Base-by-base conservation (phyloP, 2,329 filamentous ascomycete genomes). In the Fusarium sp. region DNA sequence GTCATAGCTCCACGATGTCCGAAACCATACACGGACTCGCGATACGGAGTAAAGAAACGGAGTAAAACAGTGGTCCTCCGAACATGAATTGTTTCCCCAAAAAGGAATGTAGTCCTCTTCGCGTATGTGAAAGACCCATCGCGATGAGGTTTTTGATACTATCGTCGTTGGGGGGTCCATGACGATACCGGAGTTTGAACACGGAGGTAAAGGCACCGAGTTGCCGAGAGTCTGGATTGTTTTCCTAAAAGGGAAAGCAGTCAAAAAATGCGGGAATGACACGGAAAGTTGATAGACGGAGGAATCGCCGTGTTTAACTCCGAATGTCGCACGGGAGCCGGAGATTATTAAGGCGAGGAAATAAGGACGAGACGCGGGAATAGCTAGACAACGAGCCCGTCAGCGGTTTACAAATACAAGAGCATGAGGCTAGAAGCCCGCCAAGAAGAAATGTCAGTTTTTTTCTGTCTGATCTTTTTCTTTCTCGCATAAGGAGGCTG, bases 191-290 rank as follows among this genome's bases (percentile, higher is more conserved):
- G 51, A 55, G 42, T 31, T 16, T 40, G 20, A 54, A 54, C 11
- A 58, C 55, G 66, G 67, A 25, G 29, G 42, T 59, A 69, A 67
- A 36, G 42, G 10, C 20, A 9, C 14, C 14, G 42, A 27, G 8
- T n/a, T n/a, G 20, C 42, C 42, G 42, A 27, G 23, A 23, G 10
- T 46, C 27, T 46, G 42, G 54, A 71, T 25, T 56, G 54, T 31
- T 73, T 73, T 56, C 72, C 70, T 53, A 71, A 71, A 65, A 53
- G 20, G 72, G 72, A 42, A 73, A 53, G 63, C 34, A 29, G 27
- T 58, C 31, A 46, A 46, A 11, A 46, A 46, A 46, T 27, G 42
- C 23, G 42, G 42, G 14, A n/a, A 25, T 44, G 20, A 2, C 40
- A 44, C 7, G 20, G 18, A 10, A 44, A 25, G 40, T 10, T 25